Conservation (phyloP, 2,329 filamentous ascomycete species). For the Calonectria hongkongensis region DNA sequence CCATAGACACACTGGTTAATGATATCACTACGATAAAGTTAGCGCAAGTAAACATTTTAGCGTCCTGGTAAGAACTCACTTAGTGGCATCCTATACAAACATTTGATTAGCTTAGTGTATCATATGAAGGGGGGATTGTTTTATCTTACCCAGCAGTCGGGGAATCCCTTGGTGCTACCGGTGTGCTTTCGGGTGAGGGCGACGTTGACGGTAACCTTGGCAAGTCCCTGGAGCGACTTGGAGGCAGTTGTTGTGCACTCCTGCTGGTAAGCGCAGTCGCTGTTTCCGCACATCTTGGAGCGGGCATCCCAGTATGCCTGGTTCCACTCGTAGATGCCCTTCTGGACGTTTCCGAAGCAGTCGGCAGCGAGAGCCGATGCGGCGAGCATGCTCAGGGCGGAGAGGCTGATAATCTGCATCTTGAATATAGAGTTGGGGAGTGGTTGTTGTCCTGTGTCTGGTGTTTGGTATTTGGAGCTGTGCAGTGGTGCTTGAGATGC, state of each 20-base stretch:
- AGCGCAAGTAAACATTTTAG: neutral
- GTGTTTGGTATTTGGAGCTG: neutral
- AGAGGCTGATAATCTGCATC: conserved; percentile 42
- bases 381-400: conserved; percentile 26
- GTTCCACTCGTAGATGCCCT: conserved; percentile 17
- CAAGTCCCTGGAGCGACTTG: conserved; percentile 18
- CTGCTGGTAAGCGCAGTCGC: conserved; percentile 40
- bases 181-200: conserved; percentile 42
- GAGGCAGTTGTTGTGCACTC: conserved; percentile 38
- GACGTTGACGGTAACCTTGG: conserved; percentile 38
- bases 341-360: conserved; percentile 40
- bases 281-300: conserved; percentile 44
- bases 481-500: neutral
- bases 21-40: conserved; percentile 34
- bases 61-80: conserved; percentile 21
- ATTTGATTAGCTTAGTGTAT: neutral
- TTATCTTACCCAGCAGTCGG: conserved; percentile 43
- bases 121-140: rapidly evolving
- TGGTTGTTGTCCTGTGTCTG: neutral
- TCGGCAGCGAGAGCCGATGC: conserved; percentile 36
- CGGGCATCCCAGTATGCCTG: conserved; percentile 44
- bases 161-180: conserved; percentile 42
- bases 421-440: conserved; percentile 11
- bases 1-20: conserved; percentile 42
- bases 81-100: conserved; percentile 32